These are phyloP conservation scores for Fusarium papillatum DNA, from an alignment of 2,329 filamentous ascomycete species.

Conservation along the genomic window DNA sequence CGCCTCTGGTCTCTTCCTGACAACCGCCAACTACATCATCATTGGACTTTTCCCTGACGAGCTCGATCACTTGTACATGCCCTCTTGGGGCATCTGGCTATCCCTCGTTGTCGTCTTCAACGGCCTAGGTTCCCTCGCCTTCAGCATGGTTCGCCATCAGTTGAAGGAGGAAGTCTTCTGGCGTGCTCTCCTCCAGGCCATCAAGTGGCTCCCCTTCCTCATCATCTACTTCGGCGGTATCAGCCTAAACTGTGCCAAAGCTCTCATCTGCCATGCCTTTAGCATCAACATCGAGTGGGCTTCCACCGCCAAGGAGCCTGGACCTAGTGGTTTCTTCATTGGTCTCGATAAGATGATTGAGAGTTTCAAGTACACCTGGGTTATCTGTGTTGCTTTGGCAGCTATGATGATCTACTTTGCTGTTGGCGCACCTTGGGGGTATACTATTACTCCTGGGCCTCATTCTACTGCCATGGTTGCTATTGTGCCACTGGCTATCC, in stretches of 20 bases:
- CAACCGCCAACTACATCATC: constrained; percentile 77
- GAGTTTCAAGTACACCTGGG: constrained; percentile 58
- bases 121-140: constrained; percentile 35
- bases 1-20: constrained; percentile 74
- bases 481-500: constrained; percentile 42
- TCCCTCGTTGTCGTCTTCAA: constrained; percentile 49
- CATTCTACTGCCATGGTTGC: constrained; percentile 42
- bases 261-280: constrained; percentile 44
- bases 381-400: constrained; percentile 38
- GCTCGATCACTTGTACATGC: constrained; percentile 76
- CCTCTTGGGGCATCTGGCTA: constrained; percentile 74
- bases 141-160: constrained; percentile 42
- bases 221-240: constrained; percentile 47
- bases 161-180: constrained; percentile 44
- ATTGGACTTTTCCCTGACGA: constrained; percentile 78
- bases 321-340: constrained; percentile 46
- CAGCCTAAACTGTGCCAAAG: constrained; percentile 45
- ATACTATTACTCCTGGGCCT: constrained; percentile 39
- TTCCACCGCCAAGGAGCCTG: constrained; percentile 45
- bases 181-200: constrained; percentile 38
- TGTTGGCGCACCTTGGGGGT: constrained; percentile 40
- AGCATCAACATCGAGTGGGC: constrained; percentile 46
- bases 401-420: constrained; percentile 45
- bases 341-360: constrained; percentile 55
- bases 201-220: constrained; percentile 45